These are phyloP conservation scores for Penicillium sp. DNA, from an alignment of 2,329 filamentous ascomycete species.

Conservation along the genomic window DNA sequence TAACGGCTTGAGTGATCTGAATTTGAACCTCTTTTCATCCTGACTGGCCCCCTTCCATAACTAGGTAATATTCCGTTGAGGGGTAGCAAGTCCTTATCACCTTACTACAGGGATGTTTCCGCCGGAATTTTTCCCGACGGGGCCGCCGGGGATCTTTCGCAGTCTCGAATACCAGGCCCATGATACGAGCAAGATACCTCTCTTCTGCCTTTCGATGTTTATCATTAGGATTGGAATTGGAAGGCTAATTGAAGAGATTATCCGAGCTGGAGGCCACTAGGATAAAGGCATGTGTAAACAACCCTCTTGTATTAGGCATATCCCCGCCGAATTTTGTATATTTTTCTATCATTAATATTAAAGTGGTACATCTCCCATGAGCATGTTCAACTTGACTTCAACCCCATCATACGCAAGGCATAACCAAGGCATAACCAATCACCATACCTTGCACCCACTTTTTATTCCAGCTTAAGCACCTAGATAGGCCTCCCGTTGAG, in stretches of 20 bases:
- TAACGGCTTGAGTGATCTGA: not conserved
- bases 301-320: not conserved
- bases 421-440: not conserved
- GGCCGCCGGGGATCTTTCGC: not conserved
- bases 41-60: not conserved
- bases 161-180: not conserved
- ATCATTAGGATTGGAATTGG: not conserved
- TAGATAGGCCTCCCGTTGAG: constrained; percentile 57
- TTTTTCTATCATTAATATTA: not conserved
- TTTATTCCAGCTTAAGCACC: constrained; percentile 22
- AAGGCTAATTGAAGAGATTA: not conserved
- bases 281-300: no score
- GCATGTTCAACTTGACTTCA: no score
- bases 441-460: not conserved
- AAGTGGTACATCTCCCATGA: not conserved
- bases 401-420: not conserved
- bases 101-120: not conserved
- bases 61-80: not conserved
- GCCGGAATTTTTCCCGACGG: not conserved
- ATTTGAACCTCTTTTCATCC: not conserved
- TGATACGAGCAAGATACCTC: not conserved
- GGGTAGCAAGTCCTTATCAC: not conserved
- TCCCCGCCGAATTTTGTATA: not conserved
- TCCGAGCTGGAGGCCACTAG: not conserved
- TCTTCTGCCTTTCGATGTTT: no score